Conservation (phyloP, 1,284 basidiomycete species). For the Ustilago cynodontis region DNA sequence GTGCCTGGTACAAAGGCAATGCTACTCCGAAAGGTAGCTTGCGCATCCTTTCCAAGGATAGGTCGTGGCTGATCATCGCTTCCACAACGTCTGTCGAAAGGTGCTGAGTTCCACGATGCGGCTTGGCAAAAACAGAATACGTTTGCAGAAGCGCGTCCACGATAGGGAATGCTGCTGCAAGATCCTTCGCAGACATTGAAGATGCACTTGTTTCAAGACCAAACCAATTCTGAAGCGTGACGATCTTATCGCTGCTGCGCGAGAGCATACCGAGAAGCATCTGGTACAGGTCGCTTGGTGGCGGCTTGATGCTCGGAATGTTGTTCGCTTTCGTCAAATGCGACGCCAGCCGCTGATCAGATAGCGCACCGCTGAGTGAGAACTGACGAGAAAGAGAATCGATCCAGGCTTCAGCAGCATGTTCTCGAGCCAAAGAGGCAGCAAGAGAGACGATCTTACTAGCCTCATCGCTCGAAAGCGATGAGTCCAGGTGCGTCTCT, state of each 20-base stretch:
- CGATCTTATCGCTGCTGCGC: background rate
- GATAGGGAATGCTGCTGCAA: slow-evolving; percentile 15
- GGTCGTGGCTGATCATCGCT: slow-evolving; percentile 74
- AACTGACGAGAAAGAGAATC: slow-evolving; percentile 21
- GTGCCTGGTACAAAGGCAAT: slow-evolving; percentile 83
- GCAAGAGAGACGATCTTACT: slow-evolving; percentile 10
- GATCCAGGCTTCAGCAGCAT: slow-evolving; percentile 6
- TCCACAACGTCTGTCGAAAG: slow-evolving; percentile 73
- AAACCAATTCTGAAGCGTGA: slow-evolving; percentile 21
- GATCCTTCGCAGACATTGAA: background rate
- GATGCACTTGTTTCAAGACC: background rate
- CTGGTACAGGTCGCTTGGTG: slow-evolving; percentile 21
- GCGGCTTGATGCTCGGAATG: background rate
- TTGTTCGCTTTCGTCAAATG: background rate
- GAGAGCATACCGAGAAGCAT: slow-evolving; percentile 16
- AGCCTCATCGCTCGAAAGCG: background rate
- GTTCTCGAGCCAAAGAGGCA: background rate
- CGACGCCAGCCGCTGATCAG: background rate
- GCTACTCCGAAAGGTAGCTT: slow-evolving; percentile 78
- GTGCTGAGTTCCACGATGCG: background rate
- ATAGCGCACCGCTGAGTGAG: background rate
- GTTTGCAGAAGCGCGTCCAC: slow-evolving; percentile 20
- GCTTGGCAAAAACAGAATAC: slow-evolving; percentile 16
- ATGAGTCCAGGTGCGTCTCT: slow-evolving; percentile 42
- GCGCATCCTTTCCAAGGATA: slow-evolving; percentile 74